phyloP scores from a whole-genome alignment of 2,329 filamentous ascomycete genomes.

The Stagonosporopsis chrysanthemi region DNA sequence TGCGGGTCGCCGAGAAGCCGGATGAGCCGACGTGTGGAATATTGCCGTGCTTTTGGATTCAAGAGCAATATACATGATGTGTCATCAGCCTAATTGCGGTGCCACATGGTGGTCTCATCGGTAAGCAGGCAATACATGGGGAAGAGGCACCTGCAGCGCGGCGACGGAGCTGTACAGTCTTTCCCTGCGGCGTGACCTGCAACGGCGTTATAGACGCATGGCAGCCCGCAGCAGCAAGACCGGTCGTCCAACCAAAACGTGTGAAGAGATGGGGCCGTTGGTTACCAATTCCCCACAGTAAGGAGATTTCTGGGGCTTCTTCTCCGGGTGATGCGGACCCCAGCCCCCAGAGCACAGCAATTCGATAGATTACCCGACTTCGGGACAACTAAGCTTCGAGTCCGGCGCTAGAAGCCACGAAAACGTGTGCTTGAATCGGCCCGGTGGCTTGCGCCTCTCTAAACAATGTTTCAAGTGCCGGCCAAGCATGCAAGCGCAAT shows the following conservation, averaged over 20 bases:
- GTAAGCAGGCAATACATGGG: neutral
- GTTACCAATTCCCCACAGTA: constrained; percentile 5
- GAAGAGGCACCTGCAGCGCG: neutral
- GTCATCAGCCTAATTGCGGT: neutral
- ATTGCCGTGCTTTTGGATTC: neutral
- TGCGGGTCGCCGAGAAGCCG: neutral
- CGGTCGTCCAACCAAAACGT: neutral
- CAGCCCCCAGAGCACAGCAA: constrained; percentile 9
- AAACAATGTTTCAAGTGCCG: constrained; percentile 18
- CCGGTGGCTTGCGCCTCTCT: constrained; percentile 11
- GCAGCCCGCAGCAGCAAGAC: neutral
- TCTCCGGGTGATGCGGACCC: constrained; percentile 8
- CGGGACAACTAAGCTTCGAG: constrained; percentile 1
- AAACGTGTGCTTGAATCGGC: constrained; percentile 11
- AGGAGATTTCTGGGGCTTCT: neutral
- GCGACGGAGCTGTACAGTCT: neutral
- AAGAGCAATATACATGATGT: neutral
- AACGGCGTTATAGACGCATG: neutral
- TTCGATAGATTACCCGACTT: constrained; percentile 6
- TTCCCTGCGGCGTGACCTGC: neutral
- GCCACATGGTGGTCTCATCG: neutral
- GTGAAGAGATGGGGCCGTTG: neutral
- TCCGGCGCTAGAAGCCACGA: constrained; percentile 8
- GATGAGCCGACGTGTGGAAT: neutral
- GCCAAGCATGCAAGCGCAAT: constrained; percentile 15